phyloP scores from a whole-genome alignment of 371 early-diverging fungal genomes.

The Mucor racemosus region DNA sequence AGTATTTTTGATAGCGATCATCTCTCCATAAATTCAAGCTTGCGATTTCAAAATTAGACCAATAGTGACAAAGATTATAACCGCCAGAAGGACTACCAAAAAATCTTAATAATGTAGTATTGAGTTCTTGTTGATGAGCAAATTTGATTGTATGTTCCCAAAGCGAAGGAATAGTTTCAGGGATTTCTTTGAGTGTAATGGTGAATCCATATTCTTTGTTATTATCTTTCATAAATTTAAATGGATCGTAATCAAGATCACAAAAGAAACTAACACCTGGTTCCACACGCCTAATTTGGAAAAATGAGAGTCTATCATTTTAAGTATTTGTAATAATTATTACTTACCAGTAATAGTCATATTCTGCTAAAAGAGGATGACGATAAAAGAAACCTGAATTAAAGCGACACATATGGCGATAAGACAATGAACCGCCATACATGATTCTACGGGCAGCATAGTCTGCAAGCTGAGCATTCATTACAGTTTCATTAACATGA shows the following conservation, averaged over 20 bases:
- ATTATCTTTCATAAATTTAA: constrained; percentile 77
- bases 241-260: constrained; percentile 91
- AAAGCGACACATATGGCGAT: constrained; percentile 59
- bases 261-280: constrained; percentile 92
- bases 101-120: constrained; percentile 42
- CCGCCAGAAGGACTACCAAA: constrained; percentile 47
- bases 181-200: constrained; percentile 81
- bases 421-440: constrained; percentile 60
- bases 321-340: background rate
- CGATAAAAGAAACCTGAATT: constrained; percentile 90
- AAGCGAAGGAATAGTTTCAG: constrained; percentile 83
- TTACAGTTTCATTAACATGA: constrained; percentile 66
- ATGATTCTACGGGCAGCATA: constrained; percentile 68
- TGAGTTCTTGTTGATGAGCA: constrained; percentile 41
- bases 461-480: constrained; percentile 55
- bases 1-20: constrained; percentile 73
- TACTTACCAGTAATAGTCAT: constrained; percentile 91
- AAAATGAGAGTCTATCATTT: constrained; percentile 36
- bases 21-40: constrained; percentile 77
- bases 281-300: constrained; percentile 90
- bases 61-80: constrained; percentile 82
- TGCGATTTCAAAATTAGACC: constrained; percentile 85
- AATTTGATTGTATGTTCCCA: constrained; percentile 75
- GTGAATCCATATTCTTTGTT: constrained; percentile 85
- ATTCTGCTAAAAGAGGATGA: constrained; percentile 81